Evolutionary conservation across 352 stramenopile species (phyloP), one percentile per base, ranked within the genome.

Genomic region (Phytophthora megakarya): DNA sequence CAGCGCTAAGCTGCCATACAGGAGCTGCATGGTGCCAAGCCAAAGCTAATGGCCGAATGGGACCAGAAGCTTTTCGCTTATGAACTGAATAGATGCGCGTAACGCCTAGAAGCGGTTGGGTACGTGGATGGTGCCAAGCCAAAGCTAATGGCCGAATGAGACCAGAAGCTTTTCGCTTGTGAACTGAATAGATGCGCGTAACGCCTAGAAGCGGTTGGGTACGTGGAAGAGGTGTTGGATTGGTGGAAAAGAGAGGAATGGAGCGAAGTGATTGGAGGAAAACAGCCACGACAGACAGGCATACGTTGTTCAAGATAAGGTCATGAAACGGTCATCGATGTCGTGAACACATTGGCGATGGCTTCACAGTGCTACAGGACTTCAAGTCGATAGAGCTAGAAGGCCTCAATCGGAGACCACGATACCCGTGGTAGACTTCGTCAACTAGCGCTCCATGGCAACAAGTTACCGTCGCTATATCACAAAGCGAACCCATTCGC

Each of bases 61-160:
- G 26, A 23, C 18, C 28, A 42, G 56, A 35, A 51, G 43, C 12
- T 9, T 28, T 43, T 30, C 30, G 30, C 2, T 18, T 18, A 15
- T n/a, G 60, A 65, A 61, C 62, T 70, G 62, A 65, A 52, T 62
- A 46, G 16, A 53, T 30, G 7, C 26, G 13, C 32, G 25, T 61
- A 46, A 51, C 57, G 32, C 32, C 7, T n/a, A n/a, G n/a, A n/a
- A n/a, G n/a, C 15, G 16, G 19, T 46, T 62, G 43, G 43, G 43
- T 62, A 57, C 43, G 10, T n/a, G 21, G 1, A 0, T n/a, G n/a
- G n/a, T n/a, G n/a, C n/a, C n/a, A n/a, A n/a, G n/a, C n/a, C n/a
- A n/a, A n/a, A n/a, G n/a, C n/a, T n/a, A n/a, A n/a, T n/a, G n/a
- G 9, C 38, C 30, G 39, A 65, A 60, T 64, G 46, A 33, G 26